Evolutionary conservation across 2,329 filamentous ascomycete species (phyloP).

Genomic region (Onygena corvina): DNA sequence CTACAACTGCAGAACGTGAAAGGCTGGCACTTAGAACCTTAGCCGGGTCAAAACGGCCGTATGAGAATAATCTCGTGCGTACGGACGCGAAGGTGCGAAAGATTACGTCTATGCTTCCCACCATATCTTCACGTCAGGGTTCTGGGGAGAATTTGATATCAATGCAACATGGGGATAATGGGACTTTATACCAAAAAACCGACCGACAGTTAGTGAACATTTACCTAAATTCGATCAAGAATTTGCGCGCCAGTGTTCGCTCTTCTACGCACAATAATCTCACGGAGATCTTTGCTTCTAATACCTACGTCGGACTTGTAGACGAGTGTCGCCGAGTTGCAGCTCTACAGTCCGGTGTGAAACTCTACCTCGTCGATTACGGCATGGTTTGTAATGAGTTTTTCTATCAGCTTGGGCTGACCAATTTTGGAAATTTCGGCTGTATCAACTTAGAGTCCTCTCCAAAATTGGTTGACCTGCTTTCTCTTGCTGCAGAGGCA

Average conservation of each 20-base stretch:
- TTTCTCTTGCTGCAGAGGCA: constrained; percentile 59
- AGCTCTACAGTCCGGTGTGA: constrained; percentile 87
- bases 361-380: constrained; percentile 86
- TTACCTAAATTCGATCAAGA: constrained; percentile 71
- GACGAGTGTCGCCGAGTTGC: constrained; percentile 76
- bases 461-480: constrained; percentile 56
- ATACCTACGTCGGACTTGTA: constrained; percentile 88
- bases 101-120: constrained; percentile 90
- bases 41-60: constrained; percentile 42
- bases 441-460: constrained; percentile 66
- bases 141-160: constrained; percentile 18
- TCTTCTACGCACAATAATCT: constrained; percentile 72
- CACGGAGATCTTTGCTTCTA: constrained; percentile 73
- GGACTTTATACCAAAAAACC: constrained; percentile 57
- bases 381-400: constrained; percentile 76
- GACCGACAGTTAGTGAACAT: constrained; percentile 59
- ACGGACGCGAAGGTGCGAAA: constrained; percentile 83
- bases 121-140: constrained; percentile 25
- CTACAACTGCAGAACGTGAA: constrained; percentile 15
- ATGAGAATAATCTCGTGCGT: constrained; percentile 79
- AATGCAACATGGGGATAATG: constrained; percentile 36
- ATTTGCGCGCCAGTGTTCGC: constrained; percentile 68
- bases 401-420: constrained; percentile 89
- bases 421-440: constrained; percentile 93
- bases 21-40: constrained; percentile 29